Base-by-base conservation (phyloP, 2,329 filamentous ascomycete species). In the Hymenoscyphus occultus region DNA sequence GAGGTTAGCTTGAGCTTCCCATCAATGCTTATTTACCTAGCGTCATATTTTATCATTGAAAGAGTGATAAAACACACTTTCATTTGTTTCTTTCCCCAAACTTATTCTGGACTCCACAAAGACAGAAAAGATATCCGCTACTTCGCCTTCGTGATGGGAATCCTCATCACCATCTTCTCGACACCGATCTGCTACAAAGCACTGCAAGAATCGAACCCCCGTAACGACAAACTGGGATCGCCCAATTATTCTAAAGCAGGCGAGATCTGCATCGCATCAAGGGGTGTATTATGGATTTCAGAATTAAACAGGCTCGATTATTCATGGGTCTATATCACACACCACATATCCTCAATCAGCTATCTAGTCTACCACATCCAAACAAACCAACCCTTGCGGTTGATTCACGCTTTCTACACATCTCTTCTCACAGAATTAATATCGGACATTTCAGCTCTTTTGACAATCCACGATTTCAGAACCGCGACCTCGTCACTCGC, bases 41-140 rank as follows among this genome's bases (percentile, higher is more conserved):
- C 48, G 31, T 13, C 19, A 54, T 54, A 54, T 54, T 54, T 54
- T 14, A 28, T 54, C 4, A 28, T 54, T 12, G 48, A 54, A 28
- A 10, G 48, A 54, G 9, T 10, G 22, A 28, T 54, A 0, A 54
- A 54, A 22, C 2, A 12, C 4, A 3, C 13, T 28, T 28, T 54
- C 22, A 54, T 28, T 22, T 3, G 22, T 28, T 54, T 54, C 19
- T 13, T 22, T 28, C 48, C 48, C 48, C 19, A 28, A 13, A 28
- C 13, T 54, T 54, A 54, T 54, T 10, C 48, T 5, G 9, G 19
- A 54, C 87, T 64, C 5, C 57, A 54, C 35, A 31, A 42, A 3
- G 40, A 64, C 4, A 57, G 62, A 39, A 64, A 64, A 16, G 64
- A 66, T 56, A 32, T 61, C 14, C 61, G 60, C 45, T 66, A 64